Conservation (phyloP, 306 rosid genomes). For the Psophocarpus tetragonolobus region DNA sequence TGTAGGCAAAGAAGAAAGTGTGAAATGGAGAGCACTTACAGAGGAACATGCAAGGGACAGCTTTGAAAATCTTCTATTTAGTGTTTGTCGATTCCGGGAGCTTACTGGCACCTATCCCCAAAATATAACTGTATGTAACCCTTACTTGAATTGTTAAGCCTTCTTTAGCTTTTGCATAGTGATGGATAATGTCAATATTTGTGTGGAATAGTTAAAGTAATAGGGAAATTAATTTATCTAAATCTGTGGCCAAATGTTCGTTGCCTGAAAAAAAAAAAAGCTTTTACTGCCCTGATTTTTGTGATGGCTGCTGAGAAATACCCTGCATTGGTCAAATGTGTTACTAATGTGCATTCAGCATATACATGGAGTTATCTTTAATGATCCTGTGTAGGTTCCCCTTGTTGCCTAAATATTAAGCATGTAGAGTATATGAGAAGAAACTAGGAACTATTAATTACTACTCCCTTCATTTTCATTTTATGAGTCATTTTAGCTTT, state of each 20-base stretch:
- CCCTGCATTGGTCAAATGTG: background rate
- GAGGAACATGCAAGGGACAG: slow-evolving; percentile 99
- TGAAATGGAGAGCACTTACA: slow-evolving; percentile 80
- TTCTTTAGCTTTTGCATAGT: slow-evolving; percentile 13
- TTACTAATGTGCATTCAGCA: background rate
- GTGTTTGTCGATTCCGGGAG: slow-evolving; percentile 91
- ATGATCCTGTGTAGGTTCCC: background rate
- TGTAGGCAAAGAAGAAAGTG: slow-evolving; percentile 63
- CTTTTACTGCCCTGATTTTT: background rate
- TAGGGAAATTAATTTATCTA: background rate
- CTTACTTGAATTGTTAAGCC: slow-evolving; percentile 5
- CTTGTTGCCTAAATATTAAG: background rate
- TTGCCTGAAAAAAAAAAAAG: background rate
- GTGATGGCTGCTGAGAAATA: slow-evolving; percentile 14
- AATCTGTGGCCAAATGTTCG: background rate
- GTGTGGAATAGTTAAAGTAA: slow-evolving; percentile 4
- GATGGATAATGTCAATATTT: background rate
- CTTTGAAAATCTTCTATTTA: slow-evolving; percentile 92
- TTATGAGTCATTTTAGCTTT: no score
- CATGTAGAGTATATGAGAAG: background rate
- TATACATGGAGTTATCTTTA: background rate
- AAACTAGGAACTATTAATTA: background rate
- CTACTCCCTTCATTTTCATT: no score
- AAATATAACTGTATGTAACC: slow-evolving; percentile 72
- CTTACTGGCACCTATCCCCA: slow-evolving; percentile 83